Evolutionary conservation across 805 yeast genomes (phyloP).

Genomic region (Suhomyces pyralidae): DNA sequence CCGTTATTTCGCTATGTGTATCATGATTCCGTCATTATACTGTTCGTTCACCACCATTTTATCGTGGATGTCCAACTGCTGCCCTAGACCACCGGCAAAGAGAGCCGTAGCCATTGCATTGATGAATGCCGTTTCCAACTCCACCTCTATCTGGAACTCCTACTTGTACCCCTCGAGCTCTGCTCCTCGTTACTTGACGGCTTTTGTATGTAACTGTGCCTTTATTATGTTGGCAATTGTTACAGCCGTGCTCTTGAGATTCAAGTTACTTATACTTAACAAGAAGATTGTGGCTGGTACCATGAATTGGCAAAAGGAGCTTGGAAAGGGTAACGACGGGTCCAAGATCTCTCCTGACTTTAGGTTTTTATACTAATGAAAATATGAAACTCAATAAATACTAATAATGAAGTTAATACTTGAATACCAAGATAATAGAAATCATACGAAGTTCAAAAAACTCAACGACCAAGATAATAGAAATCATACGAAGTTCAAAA

Average conservation of each 20-base stretch:
- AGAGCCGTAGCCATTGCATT: conserved; percentile 56
- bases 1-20: conserved; percentile 57
- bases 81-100: conserved; percentile 58
- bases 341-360: conserved; percentile 42
- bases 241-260: conserved; percentile 37
- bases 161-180: conserved; percentile 45
- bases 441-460: no score
- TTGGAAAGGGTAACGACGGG: conserved; percentile 46
- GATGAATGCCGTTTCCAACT: conserved; percentile 55
- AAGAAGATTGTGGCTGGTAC: conserved; percentile 42
- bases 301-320: conserved; percentile 49
- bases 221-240: conserved; percentile 41
- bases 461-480: no score
- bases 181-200: conserved; percentile 47
- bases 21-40: conserved; percentile 55
- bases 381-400: no score
- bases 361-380: conserved; percentile 31
- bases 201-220: conserved; percentile 48
- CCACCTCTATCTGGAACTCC: conserved; percentile 56
- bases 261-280: conserved; percentile 38
- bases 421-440: no score
- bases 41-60: conserved; percentile 52
- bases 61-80: conserved; percentile 55
- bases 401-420: no score
- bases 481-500: no score